A percentile compares a stretch with the other conserved stretches of the same genome.
Conservation (phyloP, 75 land plant genomes). For the Sequoiadendron giganteum region DNA sequence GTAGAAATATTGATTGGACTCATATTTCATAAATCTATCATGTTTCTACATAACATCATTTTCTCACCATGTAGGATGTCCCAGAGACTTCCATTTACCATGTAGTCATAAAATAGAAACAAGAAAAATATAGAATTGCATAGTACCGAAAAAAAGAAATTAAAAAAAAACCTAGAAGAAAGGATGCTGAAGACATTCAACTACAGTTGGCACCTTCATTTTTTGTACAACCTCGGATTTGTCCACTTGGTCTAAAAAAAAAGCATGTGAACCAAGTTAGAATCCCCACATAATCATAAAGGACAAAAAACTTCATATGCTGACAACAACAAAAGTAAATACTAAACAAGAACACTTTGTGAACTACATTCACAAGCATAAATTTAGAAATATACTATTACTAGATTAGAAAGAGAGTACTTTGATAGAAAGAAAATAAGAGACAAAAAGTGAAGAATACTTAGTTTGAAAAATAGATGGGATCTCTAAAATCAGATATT, state of each 20-base stretch:
- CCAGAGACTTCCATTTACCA: no score
- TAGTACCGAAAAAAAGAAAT: no score
- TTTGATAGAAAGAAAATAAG: not conserved
- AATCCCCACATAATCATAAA: not conserved
- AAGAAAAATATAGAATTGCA: no score
- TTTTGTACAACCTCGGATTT: slow-evolving; percentile 73
- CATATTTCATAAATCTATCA: no score
- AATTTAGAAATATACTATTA: not conserved
- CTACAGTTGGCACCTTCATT: slow-evolving; percentile 66
- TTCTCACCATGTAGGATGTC: no score
- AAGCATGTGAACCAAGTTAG: not conserved
- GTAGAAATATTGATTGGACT: no score
- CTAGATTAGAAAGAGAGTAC: not conserved
- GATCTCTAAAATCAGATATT: not conserved
- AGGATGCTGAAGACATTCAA: no score
- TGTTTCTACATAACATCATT: no score
- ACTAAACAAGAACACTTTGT: not conserved
- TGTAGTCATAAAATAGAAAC: no score
- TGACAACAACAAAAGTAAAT: not conserved
- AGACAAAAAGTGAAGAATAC: not conserved
- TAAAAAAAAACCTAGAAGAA: no score
- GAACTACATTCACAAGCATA: not conserved
- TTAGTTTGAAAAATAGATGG: not conserved
- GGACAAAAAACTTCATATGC: not conserved
- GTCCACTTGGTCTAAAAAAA: slow-evolving; percentile 47